Base-by-base conservation (phyloP, 176 grass and related monocot species). In the Poa annua region DNA sequence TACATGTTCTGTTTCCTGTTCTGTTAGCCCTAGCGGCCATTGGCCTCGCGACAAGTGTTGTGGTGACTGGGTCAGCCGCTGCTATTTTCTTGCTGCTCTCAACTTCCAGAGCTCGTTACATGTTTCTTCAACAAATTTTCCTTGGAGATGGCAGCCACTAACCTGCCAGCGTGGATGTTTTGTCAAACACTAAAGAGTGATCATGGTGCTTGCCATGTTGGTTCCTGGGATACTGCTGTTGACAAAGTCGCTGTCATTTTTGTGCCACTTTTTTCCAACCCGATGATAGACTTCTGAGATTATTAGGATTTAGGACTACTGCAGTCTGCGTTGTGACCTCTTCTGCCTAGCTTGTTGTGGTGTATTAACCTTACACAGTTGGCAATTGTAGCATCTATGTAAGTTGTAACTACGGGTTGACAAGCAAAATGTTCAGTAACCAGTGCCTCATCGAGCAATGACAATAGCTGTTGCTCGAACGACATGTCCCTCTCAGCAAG, bases 331-430 rank as follows among this genome's bases (percentile, higher is more conserved):
- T 7, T 35, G 60, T 50, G 50, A 75, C 10, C 24, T 55, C 26
- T 60, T 39, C 16, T 68, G 26, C 41, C 38, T 41, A 51, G 64
- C 29, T 44, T 78, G 53, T 7, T 20, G 20, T 1, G 47, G 48
- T 50, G 15, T 49, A 13, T 79, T 72, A 29, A 66, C 35, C 48
- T 57, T 39, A 87, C 44, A 47, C 10, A 9, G 51, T 20, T 77
- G 35, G 75, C 36, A 20, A 26, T 10, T 26, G 11, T 68, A 75
- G 49, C 20, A 22, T 85, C 48, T 50, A 16, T 5, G 50, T 80
- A 85, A 68, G 71, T 49, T 66, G 81, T 75, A 84, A 66, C 52
- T 60, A 6, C 47, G 41, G 38, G 26, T 55, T 55, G 52, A 7
- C 15, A 36, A 66, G 32, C 62, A 36, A 33, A 66, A 66, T 66